These are phyloP conservation scores for Moniliophthora roreri DNA, from an alignment of 1,284 basidiomycete species.

Conservation along the genomic window DNA sequence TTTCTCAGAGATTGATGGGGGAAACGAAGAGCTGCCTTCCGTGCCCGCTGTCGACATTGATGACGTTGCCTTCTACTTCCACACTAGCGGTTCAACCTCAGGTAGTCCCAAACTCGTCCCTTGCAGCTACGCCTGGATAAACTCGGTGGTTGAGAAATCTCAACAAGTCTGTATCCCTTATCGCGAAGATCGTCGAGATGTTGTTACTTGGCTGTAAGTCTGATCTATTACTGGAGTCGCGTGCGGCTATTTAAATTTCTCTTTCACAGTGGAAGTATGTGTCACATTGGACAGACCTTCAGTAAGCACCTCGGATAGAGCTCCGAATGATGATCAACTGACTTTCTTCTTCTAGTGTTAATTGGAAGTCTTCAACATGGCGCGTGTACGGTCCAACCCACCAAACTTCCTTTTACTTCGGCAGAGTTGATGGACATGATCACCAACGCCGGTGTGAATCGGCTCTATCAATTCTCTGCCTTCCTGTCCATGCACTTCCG, in stretches of 20 bases:
- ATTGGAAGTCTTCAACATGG: constrained; percentile 69
- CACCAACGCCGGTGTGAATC: constrained; percentile 60
- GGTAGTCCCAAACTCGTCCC: constrained; percentile 74
- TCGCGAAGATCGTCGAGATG: constrained; percentile 54
- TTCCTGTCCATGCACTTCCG: constrained; percentile 64
- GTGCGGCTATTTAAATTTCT: constrained; percentile 15
- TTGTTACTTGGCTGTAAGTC: constrained; percentile 64
- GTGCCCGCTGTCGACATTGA: constrained; percentile 37
- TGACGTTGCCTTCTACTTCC: constrained; percentile 64
- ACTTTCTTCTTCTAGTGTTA: constrained; percentile 48
- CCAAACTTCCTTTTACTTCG: constrained; percentile 58
- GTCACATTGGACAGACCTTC: constrained; percentile 66
- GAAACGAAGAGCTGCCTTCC: constrained; percentile 41
- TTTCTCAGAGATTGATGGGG: constrained; percentile 35
- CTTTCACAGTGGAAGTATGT: constrained; percentile 61
- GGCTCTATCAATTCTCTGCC: constrained; percentile 67
- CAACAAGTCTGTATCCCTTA: constrained; percentile 47
- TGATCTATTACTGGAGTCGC: neutral
- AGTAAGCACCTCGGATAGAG: constrained; percentile 38
- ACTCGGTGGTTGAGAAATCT: constrained; percentile 55
- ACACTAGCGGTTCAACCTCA: constrained; percentile 76
- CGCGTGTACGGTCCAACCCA: constrained; percentile 70
- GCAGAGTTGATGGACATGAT: constrained; percentile 73
- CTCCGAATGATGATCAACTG: constrained; percentile 16
- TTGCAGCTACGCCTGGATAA: constrained; percentile 61